Evolutionary conservation across 345 rosid species (phyloP).

Genomic region (Bruguiera sexangula): DNA sequence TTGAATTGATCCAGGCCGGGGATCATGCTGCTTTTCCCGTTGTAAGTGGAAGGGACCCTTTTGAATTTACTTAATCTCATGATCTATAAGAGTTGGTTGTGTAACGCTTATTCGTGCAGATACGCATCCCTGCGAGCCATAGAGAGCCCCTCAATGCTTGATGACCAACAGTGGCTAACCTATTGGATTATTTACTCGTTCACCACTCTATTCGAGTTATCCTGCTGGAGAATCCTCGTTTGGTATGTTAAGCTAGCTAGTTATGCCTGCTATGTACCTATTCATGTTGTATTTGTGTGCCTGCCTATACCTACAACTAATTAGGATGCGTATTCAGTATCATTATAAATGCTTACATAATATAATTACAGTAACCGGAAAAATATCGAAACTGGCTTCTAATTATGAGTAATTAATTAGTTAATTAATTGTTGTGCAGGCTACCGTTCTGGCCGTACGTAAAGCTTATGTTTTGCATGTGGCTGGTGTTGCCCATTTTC

Average conservation of each 20-base stretch:
- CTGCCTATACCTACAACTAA: no score
- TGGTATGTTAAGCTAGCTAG: conserved; percentile 42
- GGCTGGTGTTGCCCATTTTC: conserved; percentile 85
- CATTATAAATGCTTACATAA: no score
- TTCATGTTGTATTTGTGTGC: no score
- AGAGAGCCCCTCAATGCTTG: conserved; percentile 75
- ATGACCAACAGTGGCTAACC: conserved; percentile 95
- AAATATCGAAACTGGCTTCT: no score
- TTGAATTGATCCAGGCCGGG: neutral
- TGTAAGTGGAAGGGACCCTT: neutral
- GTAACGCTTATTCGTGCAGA: conserved; percentile 25
- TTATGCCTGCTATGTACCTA: neutral
- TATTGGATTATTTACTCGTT: conserved; percentile 54
- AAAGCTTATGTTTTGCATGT: conserved; percentile 67
- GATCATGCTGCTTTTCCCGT: neutral
- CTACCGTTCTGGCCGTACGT: conserved; percentile 85
- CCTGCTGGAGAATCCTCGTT: conserved; percentile 55
- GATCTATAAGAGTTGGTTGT: neutral
- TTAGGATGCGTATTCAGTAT: no score
- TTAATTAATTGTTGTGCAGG: conserved; percentile 32
- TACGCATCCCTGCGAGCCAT: conserved; percentile 87
- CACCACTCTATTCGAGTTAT: conserved; percentile 69
- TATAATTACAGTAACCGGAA: no score
- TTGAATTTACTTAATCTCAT: neutral
- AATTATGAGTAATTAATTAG: no score